Conservation (phyloP, 495 filamentous ascomycete genomes). For the Hypoxylon intermedium region DNA sequence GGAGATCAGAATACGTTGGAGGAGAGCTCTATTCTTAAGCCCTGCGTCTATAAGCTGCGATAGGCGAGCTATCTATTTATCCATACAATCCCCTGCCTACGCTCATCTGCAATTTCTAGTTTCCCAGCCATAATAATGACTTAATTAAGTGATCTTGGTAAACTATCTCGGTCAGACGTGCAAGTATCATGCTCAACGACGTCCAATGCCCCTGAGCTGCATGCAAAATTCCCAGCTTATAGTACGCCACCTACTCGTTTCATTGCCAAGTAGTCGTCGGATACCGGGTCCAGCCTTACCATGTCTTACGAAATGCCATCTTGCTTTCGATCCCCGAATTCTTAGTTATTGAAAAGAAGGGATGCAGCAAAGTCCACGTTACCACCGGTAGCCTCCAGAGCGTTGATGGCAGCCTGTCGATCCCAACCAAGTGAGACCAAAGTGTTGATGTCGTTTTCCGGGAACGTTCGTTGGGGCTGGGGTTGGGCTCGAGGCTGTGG, state of each 20-base stretch:
- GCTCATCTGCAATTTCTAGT: neutral
- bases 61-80: conserved; percentile 46
- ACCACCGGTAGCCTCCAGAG: conserved; percentile 81
- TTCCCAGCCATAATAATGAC: conserved; percentile 1
- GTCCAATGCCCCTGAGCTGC: conserved; percentile 25
- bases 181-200: conserved; percentile 11
- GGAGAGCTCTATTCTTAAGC: conserved; percentile 82
- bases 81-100: conserved; percentile 6
- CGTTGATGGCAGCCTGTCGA: conserved; percentile 76
- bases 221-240: conserved; percentile 21
- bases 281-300: conserved; percentile 2
- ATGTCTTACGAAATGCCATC: conserved; percentile 12
- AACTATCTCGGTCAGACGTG: neutral
- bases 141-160: conserved; percentile 9
- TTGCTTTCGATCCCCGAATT: neutral
- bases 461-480: conserved; percentile 51
- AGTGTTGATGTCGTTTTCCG: conserved; percentile 69
- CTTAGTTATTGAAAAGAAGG: conserved; percentile 70
- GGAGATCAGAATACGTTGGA: conserved; percentile 60
- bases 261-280: conserved; percentile 5
- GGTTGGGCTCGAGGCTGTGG: conserved; percentile 36
- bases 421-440: conserved; percentile 82
- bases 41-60: conserved; percentile 94
- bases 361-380: conserved; percentile 88
- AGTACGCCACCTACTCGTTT: conserved; percentile 25